Evolutionary conservation across 257 asterid species (phyloP), one percentile per base, ranked within the genome.

Genomic region (Solanum dulcamara): DNA sequence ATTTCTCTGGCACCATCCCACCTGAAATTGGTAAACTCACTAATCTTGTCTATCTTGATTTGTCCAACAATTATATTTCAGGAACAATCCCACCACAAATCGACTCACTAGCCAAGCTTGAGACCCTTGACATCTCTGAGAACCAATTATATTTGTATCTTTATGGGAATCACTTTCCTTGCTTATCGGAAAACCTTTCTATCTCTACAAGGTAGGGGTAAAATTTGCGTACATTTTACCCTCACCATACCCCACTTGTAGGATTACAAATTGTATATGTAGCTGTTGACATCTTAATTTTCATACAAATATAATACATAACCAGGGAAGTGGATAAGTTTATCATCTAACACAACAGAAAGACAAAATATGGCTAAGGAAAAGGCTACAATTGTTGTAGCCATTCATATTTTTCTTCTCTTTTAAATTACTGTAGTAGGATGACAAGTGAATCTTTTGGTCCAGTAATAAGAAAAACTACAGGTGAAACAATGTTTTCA

Each of bases 1-100:
- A 33, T 10, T 70, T 88, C 79, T 83, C 79, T 28, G 90, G 90
- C 12, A 44, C 28, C 2, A 72, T 84, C 15, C 22, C 57, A 50
- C 57, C 5, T 50, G 57, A 50, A 50, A 50, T 50, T 50, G 57
- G 57, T 50, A 40, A 37, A 1, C 71, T 84, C 59, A 10, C 71
- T 26, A 55, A 44, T 50, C 72, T 72, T 6, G 30, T 24, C 22
- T 38, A 24, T 37, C 83, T 71, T 53, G 11, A 53, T 53, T 53
- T 53, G 60, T 53, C 60, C 24, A 18, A 53, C 11, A 18, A 53
- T 20, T 53, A 53, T 53, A 53, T 53, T 53, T 53, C 60, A 53
- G 22, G 8, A 20, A 50, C 57, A 15, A 50, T 50, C 57, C 57
- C 57, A 50, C 22, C 57, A 50, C 57, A 50, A 50, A 50, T 50